Evolutionary conservation across 129 eudicot species (phyloP), one percentile per base, ranked within the genome.

Genomic region (Artemisia argyi): DNA sequence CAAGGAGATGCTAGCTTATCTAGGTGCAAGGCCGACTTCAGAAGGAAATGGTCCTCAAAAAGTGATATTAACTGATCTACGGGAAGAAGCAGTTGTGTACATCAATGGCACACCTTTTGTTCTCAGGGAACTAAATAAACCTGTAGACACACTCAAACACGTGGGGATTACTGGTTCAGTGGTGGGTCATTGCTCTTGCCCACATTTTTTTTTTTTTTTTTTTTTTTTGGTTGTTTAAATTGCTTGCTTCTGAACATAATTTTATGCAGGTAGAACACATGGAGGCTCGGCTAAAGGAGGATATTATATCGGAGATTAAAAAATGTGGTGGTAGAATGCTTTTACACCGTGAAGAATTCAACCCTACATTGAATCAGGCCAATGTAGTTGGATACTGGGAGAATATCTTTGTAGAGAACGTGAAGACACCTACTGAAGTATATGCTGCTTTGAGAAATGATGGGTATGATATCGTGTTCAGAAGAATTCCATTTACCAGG

Each of bases 81-180:
- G 98, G 61, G 98, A 93, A 86, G 98, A 93, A 71, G 96, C 98
- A 51, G 91, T 93, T 75, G 98, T 93, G 66, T 93, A 89, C 78
- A 93, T 93, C 59, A 85, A 89, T 61, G 89, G 90, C 74, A 93
- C 95, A 3, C 98, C 98, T 17, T 93, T 89, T 70, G 98, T 93
- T 63, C 96, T 93, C 15, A 83, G 98, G 81, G 98, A 93, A 80
- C 87, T 93, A 39, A 93, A 87, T 79, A 93, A 93, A 76, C 96
- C 98, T 68, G 98, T 93, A 74, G 96, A 89, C 73, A 89, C 96
- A 32, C 95, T 93, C 78, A 93, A 93, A 72, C 98, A 93, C 54
- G 87, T 87, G 44, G 98, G 98, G 71, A 85, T 93, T 61, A 93
- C 95, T 71, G 98, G 98, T 52, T 85, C 90, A 65, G 90, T 87